Percentiles rank a stretch among this genome's conserved stretches.
Evolutionary conservation across 202 grass and related monocot genomes (phyloP).

Genomic region (Carex arenaria): DNA sequence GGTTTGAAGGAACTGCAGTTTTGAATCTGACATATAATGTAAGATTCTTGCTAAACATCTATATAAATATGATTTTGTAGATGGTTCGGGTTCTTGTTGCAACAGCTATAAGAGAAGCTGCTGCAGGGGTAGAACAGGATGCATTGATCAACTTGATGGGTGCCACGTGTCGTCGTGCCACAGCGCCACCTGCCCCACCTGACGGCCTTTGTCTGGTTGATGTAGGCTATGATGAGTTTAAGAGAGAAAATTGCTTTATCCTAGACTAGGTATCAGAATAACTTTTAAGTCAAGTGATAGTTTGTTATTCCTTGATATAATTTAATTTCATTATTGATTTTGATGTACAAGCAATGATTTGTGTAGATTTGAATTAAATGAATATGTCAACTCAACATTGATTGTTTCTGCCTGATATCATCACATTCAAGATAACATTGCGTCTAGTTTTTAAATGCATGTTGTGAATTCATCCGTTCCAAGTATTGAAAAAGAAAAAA

Average conservation of each 20-base stretch:
- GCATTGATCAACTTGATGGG: slow-evolving; percentile 68
- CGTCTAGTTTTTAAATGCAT: no score
- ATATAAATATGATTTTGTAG: slow-evolving; percentile 24
- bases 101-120: slow-evolving; percentile 82
- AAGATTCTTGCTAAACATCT: neutral
- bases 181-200: slow-evolving; percentile 76
- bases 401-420: neutral
- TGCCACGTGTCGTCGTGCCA: slow-evolving; percentile 81
- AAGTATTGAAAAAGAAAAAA: no score
- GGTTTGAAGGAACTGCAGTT: neutral
- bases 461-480: no score
- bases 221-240: slow-evolving; percentile 66
- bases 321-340: neutral
- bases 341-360: neutral
- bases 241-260: slow-evolving; percentile 53
- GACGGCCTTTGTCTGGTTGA: slow-evolving; percentile 84
- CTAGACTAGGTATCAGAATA: slow-evolving; percentile 26
- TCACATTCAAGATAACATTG: neutral
- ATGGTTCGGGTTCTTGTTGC: slow-evolving; percentile 90
- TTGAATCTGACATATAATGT: neutral
- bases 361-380: neutral
- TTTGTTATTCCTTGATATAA: neutral
- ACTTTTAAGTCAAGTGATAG: neutral
- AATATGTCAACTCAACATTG: neutral
- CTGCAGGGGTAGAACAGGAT: slow-evolving; percentile 55